phyloP scores from a whole-genome alignment of 2,329 filamentous ascomycete genomes.

The Emydomyces testavorans region DNA sequence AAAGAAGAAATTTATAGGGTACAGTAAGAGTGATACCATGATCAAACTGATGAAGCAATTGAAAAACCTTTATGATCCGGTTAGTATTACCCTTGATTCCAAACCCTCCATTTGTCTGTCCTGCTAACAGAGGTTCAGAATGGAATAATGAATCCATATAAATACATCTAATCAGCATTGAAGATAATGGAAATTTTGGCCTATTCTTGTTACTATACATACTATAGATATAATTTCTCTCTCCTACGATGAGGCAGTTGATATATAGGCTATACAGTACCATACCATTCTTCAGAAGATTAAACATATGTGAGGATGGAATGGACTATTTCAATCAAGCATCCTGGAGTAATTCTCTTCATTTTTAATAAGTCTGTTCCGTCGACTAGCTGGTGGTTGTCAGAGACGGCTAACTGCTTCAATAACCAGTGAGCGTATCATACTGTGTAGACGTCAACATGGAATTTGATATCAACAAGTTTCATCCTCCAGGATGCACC shows the following conservation, averaged over 20 bases:
- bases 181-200: no score
- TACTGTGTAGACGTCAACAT: not conserved
- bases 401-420: not conserved
- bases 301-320: not conserved
- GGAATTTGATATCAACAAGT: not conserved
- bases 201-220: not conserved
- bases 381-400: no score
- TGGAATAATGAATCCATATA: conserved; percentile 98
- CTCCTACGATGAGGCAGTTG: no score
- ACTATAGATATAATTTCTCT: not conserved
- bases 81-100: conserved; percentile 40
- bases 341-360: no score
- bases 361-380: no score
- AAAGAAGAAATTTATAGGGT: conserved; percentile 92
- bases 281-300: no score
- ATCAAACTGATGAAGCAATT: conserved; percentile 87
- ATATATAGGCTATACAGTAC: no score
- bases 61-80: conserved; percentile 87
- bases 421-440: not conserved
- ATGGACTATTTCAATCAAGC: not conserved
- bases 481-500: not conserved
- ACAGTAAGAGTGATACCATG: conserved; percentile 80
- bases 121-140: conserved; percentile 47
- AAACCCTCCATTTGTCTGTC: conserved; percentile 6
- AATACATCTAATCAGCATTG: conserved; percentile 55